Base-by-base conservation (phyloP, 345 rosid species). In the Lagerstroemia speciosa region DNA sequence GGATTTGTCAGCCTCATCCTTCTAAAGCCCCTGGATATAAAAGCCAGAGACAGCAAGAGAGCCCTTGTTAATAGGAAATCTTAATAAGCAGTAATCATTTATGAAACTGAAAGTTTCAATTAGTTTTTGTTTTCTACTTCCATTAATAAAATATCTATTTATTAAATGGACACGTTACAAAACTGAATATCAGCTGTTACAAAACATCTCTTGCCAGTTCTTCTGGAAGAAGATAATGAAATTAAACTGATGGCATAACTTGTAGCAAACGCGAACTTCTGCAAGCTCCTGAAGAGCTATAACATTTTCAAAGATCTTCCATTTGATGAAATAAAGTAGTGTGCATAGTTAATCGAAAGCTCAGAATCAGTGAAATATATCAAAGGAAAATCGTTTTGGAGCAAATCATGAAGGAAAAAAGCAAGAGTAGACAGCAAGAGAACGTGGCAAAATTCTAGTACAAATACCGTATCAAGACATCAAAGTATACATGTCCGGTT, bases 1-100 rank as follows among this genome's bases (percentile, higher is more conserved):
- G 78, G 75, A 83, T 75, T 82, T 91, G 86, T 89, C 45, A 32
- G 62, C 71, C 61, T 70, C 67, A 27, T 73, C 67, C 83, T 69
- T 73, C 77, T 72, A 76, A 73, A 68, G 71, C 67, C 70, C 69
- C 85, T 80, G 78, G 58, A 72, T 52, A 32, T 17, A n/a, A 32
- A 58, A 69, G 37, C 27, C 26, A 65, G 40, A 41, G 8, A 50
- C 16, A 60, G 34, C 38, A 58, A 64, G 8, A 12, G 20, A n/a
- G 5, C 15, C 29, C 34, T 15, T 30, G 52, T n/a, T 17, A 24
- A n/a, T 31, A 22, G 31, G 26, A 65, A n/a, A 40, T 40, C 31
- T 29, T 38, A 43, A 65, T 32, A 6, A 58, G 29, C 19, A 27
- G 63, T 2, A 6, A 14, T 58, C 68, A 40, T 4, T 65, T 36